Evolutionary conservation across 1,284 basidiomycete species (phyloP).

Genomic region (Amylostereum areolatum): DNA sequence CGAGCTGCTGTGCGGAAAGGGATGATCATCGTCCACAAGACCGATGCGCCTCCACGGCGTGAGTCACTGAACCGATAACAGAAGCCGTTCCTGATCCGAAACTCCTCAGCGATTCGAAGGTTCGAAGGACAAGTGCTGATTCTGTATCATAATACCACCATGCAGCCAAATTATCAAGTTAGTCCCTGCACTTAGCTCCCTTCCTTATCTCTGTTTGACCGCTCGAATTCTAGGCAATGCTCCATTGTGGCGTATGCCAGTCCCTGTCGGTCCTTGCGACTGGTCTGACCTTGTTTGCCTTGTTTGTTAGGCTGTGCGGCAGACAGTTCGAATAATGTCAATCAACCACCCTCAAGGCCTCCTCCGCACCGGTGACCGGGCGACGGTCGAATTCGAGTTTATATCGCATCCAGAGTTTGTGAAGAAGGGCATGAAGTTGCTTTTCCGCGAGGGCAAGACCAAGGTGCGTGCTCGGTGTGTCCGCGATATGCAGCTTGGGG

Average conservation of each 20-base stretch:
- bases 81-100: not conserved
- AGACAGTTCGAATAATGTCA: constrained; percentile 86
- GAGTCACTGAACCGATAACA: constrained; percentile 9
- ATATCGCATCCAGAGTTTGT: constrained; percentile 87
- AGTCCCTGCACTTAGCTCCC: not conserved
- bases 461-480: constrained; percentile 45
- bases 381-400: constrained; percentile 87
- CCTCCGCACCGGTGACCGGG: constrained; percentile 85
- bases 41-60: constrained; percentile 74
- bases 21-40: constrained; percentile 85
- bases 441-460: constrained; percentile 91
- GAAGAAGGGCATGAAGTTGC: constrained; percentile 86
- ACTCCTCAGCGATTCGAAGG: constrained; percentile 54
- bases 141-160: constrained; percentile 86
- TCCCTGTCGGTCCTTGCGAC: not conserved
- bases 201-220: too few relatives aligned
- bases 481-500: too few relatives aligned
- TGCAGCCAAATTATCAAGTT: constrained; percentile 81
- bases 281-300: constrained; percentile 2
- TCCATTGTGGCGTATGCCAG: constrained; percentile 71
- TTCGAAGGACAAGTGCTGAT: constrained; percentile 87
- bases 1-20: constrained; percentile 86
- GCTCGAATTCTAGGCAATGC: constrained; percentile 53
- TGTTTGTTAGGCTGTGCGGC: constrained; percentile 62
- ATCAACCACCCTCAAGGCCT: constrained; percentile 87